Evolutionary conservation across 1,284 basidiomycete genomes (phyloP).

Genomic region (Chiua sp.): DNA sequence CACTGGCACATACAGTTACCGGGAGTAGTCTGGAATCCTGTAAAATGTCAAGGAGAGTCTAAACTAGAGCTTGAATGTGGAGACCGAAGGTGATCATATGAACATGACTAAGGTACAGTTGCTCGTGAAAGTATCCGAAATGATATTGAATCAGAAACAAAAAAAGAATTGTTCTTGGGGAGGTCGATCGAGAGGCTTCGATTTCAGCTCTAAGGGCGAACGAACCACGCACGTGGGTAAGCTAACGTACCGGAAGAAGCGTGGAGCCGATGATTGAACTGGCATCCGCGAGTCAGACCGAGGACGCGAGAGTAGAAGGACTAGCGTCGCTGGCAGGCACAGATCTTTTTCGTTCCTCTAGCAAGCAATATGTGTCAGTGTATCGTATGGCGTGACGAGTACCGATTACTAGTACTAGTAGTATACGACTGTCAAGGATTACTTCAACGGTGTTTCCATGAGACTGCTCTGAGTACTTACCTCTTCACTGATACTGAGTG

Average conservation of each 20-base stretch:
- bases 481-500: too few relatives aligned
- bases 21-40: too few relatives aligned
- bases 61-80: too few relatives aligned
- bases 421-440: background rate
- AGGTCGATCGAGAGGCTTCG: background rate
- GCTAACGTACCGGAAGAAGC: background rate
- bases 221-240: background rate
- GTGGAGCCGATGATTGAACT: background rate
- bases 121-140: background rate
- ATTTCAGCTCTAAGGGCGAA: constrained; percentile 8
- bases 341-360: background rate
- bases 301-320: background rate
- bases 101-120: too few relatives aligned
- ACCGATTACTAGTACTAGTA: background rate
- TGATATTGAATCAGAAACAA: background rate
- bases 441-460: too few relatives aligned
- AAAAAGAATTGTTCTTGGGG: background rate
- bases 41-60: too few relatives aligned
- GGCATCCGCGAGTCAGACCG: background rate
- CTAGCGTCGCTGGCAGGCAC: too few relatives aligned
- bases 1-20: background rate
- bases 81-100: too few relatives aligned
- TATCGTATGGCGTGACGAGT: background rate
- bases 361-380: too few relatives aligned
- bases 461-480: too few relatives aligned